Evolutionary conservation across 2,329 filamentous ascomycete genomes (phyloP), one percentile per base, ranked within the genome.

Genomic region (Aphanocladium album): DNA sequence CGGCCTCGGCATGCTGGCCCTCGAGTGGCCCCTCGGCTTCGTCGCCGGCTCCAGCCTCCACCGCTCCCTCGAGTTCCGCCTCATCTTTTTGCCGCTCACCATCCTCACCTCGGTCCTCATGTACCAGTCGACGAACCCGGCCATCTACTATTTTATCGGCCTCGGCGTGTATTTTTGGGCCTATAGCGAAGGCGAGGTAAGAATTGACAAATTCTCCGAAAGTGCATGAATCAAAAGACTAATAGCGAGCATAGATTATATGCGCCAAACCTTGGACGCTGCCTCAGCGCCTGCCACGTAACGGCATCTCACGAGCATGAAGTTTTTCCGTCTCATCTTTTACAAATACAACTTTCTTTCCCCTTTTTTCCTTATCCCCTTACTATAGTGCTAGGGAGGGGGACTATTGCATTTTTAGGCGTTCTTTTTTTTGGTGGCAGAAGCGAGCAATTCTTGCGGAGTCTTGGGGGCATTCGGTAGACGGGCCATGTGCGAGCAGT

Each of bases 81-180:
- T 99, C 62, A 84, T 95, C 62, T 78, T 96, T 59, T 85, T 96
- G 60, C 95, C 95, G 3, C 77, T 98, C 63, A 86, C 86, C 49
- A 86, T 89, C 9, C 79, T 98, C 46, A 80, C 87, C 21, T 86
- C 90, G 6, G 80, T 88, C 30, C 80, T 99, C 64, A 79, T 96
- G 64, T 99, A 99, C 73, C 95, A 98, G 74, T 90, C 87, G 62
- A 96, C 93, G 30, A 96, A 99, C 72, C 83, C 93, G 2, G 95
- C 91, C 5, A 77, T 98, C 57, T 99, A 98, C 77, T 97, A 98
- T 73, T 73, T 96, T 27, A 84, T 97, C 64, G 93, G 89, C 21
- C 87, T 96, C 77, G 81, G 79, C 8, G 88, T 95, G 16, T 99
- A 98, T 75, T 96, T 98, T 69, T 97, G 93, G 93, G 95, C 91